Base-by-base conservation (phyloP, 2,329 filamentous ascomycete species). In the Penicillium freii region DNA sequence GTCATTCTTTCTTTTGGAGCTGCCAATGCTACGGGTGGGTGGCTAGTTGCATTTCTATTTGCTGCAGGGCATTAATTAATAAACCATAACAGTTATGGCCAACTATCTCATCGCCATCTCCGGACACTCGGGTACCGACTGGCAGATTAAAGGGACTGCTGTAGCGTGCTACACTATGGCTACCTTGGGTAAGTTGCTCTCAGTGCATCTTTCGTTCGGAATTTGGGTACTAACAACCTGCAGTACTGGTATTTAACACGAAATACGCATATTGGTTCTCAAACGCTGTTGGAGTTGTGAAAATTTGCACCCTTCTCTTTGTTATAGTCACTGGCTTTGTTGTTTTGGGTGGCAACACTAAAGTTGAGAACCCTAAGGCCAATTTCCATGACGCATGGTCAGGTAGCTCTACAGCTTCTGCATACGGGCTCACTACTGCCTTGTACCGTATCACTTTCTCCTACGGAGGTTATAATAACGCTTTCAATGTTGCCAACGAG, bases 111-210 rank as follows among this genome's bases (percentile, higher is more conserved):
- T 83, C 71, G 78, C 79, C 7, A 83, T 85, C 42, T 80, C 76
- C 1, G 82, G 78, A 0, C 69, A 75, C 1, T 71, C 69, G 0
- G 81, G 84, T 0, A 80, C 81, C 0, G 73, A 77, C n/a, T 89
- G 87, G 87, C 77, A 88, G 65, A 69, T 83, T 48, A 88, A 88
- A 67, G 87, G 86, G 2, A 81, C 88, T 5, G 87, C 87, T 0
- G 73, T 88, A 23, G 85, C 83, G 0, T 83, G 80, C 0, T 88
- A 88, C 64, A 85, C 82, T 0, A 63, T 85, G 0, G 84, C 85
- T 4, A 75, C 81, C 1, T 59, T 86, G 1, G 75, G 83, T 83
- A 66, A 61, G 80, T 75, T 11, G 9, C 34, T n/a, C n/a, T 11
- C 5, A 13, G 13, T 4, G 1, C 17, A 44, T 27, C 8, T 40